Conservation (phyloP, 2,329 filamentous ascomycete genomes). For the Colletotrichum sp. region DNA sequence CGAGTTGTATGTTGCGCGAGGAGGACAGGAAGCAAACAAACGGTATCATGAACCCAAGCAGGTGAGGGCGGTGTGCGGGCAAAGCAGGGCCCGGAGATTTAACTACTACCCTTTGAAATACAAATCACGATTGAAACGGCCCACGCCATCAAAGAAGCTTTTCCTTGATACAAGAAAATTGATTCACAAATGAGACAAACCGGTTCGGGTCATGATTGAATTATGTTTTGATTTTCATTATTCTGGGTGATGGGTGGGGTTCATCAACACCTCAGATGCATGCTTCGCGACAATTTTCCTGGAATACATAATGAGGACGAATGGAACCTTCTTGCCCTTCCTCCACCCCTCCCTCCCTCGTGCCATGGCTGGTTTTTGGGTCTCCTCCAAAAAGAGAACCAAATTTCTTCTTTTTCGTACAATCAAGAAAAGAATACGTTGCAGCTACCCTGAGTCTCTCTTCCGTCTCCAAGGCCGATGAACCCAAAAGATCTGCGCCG, state of each 20-base stretch:
- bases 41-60: slow-evolving; percentile 4
- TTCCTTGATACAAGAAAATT: background rate
- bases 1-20: background rate
- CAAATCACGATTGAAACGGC: slow-evolving; percentile 10
- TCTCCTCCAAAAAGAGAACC: background rate
- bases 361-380: background rate
- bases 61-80: background rate
- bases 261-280: background rate
- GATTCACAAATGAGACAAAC: background rate
- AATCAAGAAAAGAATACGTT: background rate
- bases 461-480: background rate
- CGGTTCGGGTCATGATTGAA: background rate
- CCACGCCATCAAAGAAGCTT: background rate
- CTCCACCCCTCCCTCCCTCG: background rate
- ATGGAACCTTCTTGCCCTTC: background rate
- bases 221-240: background rate
- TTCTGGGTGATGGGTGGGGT: background rate
- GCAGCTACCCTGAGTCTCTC: background rate
- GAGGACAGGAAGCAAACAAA: background rate
- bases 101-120: slow-evolving; percentile 1
- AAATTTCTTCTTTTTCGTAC: background rate
- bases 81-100: slow-evolving; percentile 4
- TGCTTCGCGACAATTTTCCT: background rate
- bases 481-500: slow-evolving; percentile 11
- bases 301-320: background rate